phyloP scores from a whole-genome alignment of 331 rosid genomes.

The Malus hybrid region DNA sequence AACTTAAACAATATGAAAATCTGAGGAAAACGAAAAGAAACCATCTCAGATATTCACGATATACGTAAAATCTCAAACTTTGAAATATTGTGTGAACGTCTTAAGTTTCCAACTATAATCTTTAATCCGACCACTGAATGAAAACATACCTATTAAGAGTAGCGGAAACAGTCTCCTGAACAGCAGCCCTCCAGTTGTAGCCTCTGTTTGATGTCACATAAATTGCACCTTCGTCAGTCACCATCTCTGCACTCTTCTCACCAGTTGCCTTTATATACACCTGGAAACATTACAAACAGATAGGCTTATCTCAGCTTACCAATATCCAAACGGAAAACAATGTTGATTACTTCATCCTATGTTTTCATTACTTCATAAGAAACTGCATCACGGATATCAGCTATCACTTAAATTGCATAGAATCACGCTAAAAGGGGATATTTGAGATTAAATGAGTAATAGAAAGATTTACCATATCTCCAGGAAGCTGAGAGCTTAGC shows the following conservation, averaged over 20 bases:
- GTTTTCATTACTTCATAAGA: no score
- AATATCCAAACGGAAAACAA: no score
- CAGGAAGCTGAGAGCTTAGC: slow-evolving; percentile 84
- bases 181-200: slow-evolving; percentile 46
- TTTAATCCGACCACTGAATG: not conserved
- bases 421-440: not conserved
- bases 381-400: no score
- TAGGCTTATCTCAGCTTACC: no score
- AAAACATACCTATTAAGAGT: slow-evolving; percentile 79
- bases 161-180: slow-evolving; percentile 97
- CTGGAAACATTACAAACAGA: no score
- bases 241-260: no score
- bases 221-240: no score
- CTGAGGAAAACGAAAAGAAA: not conserved
- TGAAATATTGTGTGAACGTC: not conserved
- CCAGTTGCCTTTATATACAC: no score
- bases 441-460: not conserved
- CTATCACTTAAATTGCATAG: not conserved
- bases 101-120: not conserved
- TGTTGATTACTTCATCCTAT: no score
- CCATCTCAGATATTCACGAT: not conserved
- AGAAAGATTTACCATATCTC: slow-evolving; percentile 62
- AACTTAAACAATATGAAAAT: not conserved
- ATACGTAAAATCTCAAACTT: not conserved
- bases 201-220: no score